Base-by-base conservation (phyloP, 208 protist genomes). In the Trypanosoma cruzi region DNA sequence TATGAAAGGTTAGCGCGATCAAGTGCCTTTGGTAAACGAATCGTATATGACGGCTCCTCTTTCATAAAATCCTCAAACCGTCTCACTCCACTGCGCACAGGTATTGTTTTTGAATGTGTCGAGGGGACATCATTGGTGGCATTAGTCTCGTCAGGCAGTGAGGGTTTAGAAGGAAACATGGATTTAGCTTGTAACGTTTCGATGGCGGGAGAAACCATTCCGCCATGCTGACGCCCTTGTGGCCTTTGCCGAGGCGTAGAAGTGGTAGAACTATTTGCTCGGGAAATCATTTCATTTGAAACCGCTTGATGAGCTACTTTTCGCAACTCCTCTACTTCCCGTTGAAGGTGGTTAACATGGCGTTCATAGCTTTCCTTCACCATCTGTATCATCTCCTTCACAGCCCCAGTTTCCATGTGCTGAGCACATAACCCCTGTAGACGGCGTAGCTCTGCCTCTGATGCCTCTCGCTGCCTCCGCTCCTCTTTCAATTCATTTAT, bases 61-160 rank as follows among this genome's bases (percentile, higher is more conserved):
- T 83, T 58, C 88, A 93, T 93, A 70, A 86, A 93, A 26, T 86
- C 82, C 36, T 93, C 88, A 79, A 89, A 93, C 14, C 37, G 3
- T 53, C n/a, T 42, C 29, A 32, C 42, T n/a, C 57, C 68, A 44
- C 42, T 32, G 11, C 24, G 28, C 29, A 53, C 28, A 28, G 53
- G 22, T 7, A 52, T 40, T 14, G 48, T 11, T 42, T 69, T 32
- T 20, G 48, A 20, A 18, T 28, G 13, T 22, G 37, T 60, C 28
- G 64, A 40, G 14, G 64, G 34, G 4, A 0, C 16, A 29, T 34
- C 46, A 32, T 22, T 40, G 32, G 52, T 28, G 52, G 7, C 22
- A 32, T 20, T n/a, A 28, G 49, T 46, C 5, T 55, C 44, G 22
- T 36, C 49, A 18, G 18, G 18, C 28, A 28, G 40, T 8, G 34